Evolutionary conservation across 2,329 filamentous ascomycete genomes (phyloP).

Genomic region (Ophidiomyces ophidiicola): DNA sequence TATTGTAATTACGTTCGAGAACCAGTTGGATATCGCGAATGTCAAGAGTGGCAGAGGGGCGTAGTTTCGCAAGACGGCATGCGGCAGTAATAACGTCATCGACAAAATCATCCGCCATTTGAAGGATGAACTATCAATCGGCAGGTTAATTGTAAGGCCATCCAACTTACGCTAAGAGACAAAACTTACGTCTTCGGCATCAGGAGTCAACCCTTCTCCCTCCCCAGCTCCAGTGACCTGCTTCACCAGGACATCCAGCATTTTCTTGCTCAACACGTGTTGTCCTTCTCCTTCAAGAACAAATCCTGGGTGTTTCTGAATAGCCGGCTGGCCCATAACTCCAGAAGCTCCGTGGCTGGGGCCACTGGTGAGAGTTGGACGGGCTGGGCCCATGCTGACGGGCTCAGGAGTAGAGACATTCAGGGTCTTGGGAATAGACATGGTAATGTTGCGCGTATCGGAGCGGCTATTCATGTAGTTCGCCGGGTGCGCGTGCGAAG

Average conservation of each 20-base stretch:
- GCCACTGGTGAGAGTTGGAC: constrained; percentile 75
- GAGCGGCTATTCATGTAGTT: constrained; percentile 32
- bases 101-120: constrained; percentile 86
- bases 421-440: constrained; percentile 73
- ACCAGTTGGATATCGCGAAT: constrained; percentile 75
- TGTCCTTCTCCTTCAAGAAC: constrained; percentile 86
- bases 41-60: constrained; percentile 79
- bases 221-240: constrained; percentile 78
- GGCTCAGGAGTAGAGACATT: constrained; percentile 60
- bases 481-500: constrained; percentile 31
- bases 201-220: constrained; percentile 68
- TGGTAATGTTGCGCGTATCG: constrained; percentile 45
- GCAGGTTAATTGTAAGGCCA: constrained; percentile 5
- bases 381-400: constrained; percentile 56
- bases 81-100: constrained; percentile 79
- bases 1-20: constrained; percentile 75
- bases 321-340: constrained; percentile 74
- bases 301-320: constrained; percentile 69
- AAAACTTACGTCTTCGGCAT: constrained; percentile 77
- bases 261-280: constrained; percentile 92
- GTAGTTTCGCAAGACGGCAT: constrained; percentile 84
- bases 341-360: constrained; percentile 62
- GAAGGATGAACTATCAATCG: constrained; percentile 58
- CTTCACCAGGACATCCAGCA: constrained; percentile 84
- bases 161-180: no score